Evolutionary conservation across 805 yeast genomes (phyloP).

Genomic region (Suhomyces canberraensis): DNA sequence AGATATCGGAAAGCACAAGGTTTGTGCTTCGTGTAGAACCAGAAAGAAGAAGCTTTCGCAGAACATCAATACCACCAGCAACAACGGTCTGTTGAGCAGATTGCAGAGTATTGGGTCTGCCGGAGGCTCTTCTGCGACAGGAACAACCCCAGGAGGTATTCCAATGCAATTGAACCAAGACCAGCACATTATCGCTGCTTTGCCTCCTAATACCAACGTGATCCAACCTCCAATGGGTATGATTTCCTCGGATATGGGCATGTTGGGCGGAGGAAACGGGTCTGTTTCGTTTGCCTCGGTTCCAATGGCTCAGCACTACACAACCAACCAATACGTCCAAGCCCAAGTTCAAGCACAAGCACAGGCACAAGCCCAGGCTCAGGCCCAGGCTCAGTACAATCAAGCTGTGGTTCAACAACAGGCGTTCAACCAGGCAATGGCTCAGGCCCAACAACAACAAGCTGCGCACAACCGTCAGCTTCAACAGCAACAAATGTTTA

Average conservation of each 20-base stretch:
- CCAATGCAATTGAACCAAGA: constrained; percentile 4
- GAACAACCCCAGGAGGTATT: background rate
- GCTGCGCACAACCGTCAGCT: constrained; percentile 7
- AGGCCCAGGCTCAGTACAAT: constrained; percentile 10
- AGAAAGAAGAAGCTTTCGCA: constrained; percentile 43
- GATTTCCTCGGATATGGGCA: constrained; percentile 8
- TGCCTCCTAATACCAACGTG: constrained; percentile 1
- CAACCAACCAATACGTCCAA: constrained; percentile 6
- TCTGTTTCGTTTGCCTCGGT: constrained; percentile 6
- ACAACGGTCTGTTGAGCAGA: constrained; percentile 3
- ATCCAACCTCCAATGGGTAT: constrained; percentile 7
- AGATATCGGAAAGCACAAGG: constrained; percentile 53
- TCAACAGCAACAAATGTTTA: constrained; percentile 3
- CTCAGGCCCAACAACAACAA: constrained; percentile 16
- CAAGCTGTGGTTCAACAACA: constrained; percentile 20
- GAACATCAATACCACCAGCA: constrained; percentile 9
- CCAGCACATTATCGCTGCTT: constrained; percentile 1
- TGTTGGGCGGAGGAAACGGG: constrained; percentile 3
- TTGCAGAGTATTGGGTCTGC: constrained; percentile 3
- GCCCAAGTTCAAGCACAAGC: constrained; percentile 9
- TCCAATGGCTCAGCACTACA: constrained; percentile 6
- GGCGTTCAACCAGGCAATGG: constrained; percentile 20
- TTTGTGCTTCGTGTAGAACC: constrained; percentile 52
- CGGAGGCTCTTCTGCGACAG: background rate
- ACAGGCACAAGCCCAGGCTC: constrained; percentile 8